phyloP scores from a whole-genome alignment of 1,284 basidiomycete species.

The Cystobasidiaceae sp. region DNA sequence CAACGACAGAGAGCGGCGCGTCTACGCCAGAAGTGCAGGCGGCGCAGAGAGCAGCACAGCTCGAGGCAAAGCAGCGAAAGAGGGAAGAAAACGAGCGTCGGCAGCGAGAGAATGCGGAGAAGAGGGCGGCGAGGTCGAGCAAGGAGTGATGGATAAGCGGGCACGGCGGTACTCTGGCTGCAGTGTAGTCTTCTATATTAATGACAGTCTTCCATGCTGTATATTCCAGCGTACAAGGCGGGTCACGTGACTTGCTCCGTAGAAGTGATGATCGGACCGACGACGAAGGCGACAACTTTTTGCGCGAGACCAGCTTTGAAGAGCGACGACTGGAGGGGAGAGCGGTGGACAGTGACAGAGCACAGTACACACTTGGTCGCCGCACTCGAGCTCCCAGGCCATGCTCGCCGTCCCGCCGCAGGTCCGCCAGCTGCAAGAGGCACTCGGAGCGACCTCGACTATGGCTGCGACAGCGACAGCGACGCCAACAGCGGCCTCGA shows the following conservation, averaged over 20 bases:
- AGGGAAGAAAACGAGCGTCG: constrained; percentile 24
- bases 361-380: too few relatives aligned
- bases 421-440: neutral
- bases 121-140: neutral
- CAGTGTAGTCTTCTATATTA: neutral
- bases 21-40: neutral
- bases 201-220: neutral
- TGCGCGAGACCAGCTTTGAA: too few relatives aligned
- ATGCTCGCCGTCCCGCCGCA: neutral
- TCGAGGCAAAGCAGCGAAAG: constrained; percentile 26
- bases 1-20: neutral
- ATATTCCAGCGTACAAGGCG: too few relatives aligned
- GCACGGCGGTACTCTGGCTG: too few relatives aligned
- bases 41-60: constrained; percentile 5
- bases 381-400: too few relatives aligned
- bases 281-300: too few relatives aligned
- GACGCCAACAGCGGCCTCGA: neutral
- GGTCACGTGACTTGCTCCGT: too few relatives aligned
- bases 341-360: too few relatives aligned
- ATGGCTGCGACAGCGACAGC: neutral
- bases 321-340: too few relatives aligned
- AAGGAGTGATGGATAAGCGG: neutral
- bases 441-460: neutral
- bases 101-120: constrained; percentile 14
- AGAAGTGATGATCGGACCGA: too few relatives aligned